These are phyloP conservation scores for Solanum hybrid DNA, from an alignment of 305 asterid species.

Conservation along the genomic window DNA sequence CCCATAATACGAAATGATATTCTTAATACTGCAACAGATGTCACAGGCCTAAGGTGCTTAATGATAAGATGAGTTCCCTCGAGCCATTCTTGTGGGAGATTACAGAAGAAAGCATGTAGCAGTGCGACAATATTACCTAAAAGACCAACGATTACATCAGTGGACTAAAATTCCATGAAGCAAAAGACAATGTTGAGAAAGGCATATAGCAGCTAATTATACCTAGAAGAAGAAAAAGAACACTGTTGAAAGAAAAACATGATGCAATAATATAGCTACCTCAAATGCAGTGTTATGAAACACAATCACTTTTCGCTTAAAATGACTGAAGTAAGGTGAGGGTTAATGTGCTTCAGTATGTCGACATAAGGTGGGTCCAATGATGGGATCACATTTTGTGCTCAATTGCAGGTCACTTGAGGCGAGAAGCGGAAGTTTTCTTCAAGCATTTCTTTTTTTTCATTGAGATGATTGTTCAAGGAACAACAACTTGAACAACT, in stretches of 20 bases:
- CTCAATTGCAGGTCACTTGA: not conserved
- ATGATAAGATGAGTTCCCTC: slow-evolving; percentile 82
- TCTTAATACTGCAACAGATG: slow-evolving; percentile 84
- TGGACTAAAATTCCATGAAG: not conserved
- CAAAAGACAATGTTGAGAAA: not conserved
- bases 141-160: not conserved
- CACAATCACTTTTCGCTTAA: not conserved
- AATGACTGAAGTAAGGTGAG: not conserved
- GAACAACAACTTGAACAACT: not conserved
- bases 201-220: not conserved
- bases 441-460: not conserved
- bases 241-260: not conserved
- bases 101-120: slow-evolving; percentile 83
- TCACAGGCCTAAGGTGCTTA: slow-evolving; percentile 89
- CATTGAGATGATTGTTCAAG: not conserved
- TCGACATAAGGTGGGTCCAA: not conserved
- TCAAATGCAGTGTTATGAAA: not conserved
- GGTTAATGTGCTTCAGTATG: not conserved
- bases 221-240: not conserved
- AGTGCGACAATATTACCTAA: slow-evolving; percentile 90
- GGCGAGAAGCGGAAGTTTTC: not conserved
- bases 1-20: slow-evolving; percentile 94
- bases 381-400: not conserved
- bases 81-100: slow-evolving; percentile 95
- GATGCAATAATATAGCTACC: not conserved